Conservation (phyloP, 164 flowering plant genomes). For the Brasenia schreberi region DNA sequence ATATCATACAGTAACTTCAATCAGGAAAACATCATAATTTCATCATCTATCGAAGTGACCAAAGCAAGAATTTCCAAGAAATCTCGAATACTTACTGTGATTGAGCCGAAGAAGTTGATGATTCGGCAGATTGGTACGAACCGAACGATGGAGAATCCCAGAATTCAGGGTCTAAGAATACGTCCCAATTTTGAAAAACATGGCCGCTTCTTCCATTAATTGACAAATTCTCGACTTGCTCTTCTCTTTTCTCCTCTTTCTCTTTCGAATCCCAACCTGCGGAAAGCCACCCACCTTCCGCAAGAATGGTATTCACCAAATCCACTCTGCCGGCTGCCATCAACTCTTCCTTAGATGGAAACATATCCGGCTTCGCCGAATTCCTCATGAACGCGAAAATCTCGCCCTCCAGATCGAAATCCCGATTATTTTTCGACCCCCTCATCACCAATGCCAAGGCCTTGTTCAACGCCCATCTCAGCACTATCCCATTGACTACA, state of each 20-base stretch:
- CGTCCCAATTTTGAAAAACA: neutral
- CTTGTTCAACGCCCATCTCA: neutral
- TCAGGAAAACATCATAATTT: too few relatives aligned
- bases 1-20: too few relatives aligned
- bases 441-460: neutral
- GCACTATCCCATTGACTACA: neutral
- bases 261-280: constrained; percentile 59
- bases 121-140: neutral
- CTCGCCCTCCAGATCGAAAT: constrained; percentile 50
- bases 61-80: too few relatives aligned
- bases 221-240: neutral
- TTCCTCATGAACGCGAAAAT: constrained; percentile 65
- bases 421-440: neutral
- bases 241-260: constrained; percentile 9
- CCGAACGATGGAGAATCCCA: neutral
- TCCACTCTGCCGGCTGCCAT: constrained; percentile 64
- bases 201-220: neutral
- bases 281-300: constrained; percentile 68
- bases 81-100: neutral
- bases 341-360: constrained; percentile 67
- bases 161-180: neutral
- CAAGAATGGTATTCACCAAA: constrained; percentile 53
- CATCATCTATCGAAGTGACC: too few relatives aligned
- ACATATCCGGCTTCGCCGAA: constrained; percentile 42
- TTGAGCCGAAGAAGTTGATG: neutral